Conservation (phyloP, 177 flowering plant genomes). For the Vitis hybrid region DNA sequence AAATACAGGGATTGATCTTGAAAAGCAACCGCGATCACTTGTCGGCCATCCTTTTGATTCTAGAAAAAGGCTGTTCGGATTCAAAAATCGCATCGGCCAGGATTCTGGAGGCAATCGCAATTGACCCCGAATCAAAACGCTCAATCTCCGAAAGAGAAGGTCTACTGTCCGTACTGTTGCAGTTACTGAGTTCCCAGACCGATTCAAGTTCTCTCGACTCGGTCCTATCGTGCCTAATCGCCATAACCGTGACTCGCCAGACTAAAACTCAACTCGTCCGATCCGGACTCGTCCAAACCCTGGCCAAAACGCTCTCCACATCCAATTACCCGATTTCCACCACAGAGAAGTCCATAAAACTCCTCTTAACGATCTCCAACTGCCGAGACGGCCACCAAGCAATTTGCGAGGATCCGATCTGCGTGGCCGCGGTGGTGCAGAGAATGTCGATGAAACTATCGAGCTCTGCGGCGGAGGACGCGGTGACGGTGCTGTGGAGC, state of each 20-base stretch:
- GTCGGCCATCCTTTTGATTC: constrained; percentile 22
- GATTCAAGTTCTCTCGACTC: constrained; percentile 23
- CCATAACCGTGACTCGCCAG: constrained; percentile 14
- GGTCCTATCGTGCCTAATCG: constrained; percentile 25
- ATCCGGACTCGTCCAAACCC: constrained; percentile 26
- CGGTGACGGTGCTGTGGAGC: constrained; percentile 36
- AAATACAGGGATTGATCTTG: constrained; percentile 15
- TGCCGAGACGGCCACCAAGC: constrained; percentile 33
- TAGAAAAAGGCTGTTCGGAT: constrained; percentile 16
- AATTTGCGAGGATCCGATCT: constrained; percentile 24
- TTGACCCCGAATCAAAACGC: constrained; percentile 29
- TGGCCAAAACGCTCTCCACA: constrained; percentile 14
- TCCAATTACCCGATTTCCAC: background rate
- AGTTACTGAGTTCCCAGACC: constrained; percentile 8
- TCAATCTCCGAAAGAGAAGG: constrained; percentile 17
- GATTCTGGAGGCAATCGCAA: constrained; percentile 29
- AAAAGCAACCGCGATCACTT: constrained; percentile 16
- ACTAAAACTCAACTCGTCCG: constrained; percentile 29
- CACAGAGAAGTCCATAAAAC: constrained; percentile 23
- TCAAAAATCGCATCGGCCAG: constrained; percentile 13
- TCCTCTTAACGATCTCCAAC: constrained; percentile 20
- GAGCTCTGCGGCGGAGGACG: constrained; percentile 38
- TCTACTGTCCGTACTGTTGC: constrained; percentile 17
- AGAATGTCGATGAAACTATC: constrained; percentile 36
- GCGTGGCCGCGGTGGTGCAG: constrained; percentile 28